phyloP scores from a whole-genome alignment of 495 filamentous ascomycete species.

The Penicillium robsamsonii region DNA sequence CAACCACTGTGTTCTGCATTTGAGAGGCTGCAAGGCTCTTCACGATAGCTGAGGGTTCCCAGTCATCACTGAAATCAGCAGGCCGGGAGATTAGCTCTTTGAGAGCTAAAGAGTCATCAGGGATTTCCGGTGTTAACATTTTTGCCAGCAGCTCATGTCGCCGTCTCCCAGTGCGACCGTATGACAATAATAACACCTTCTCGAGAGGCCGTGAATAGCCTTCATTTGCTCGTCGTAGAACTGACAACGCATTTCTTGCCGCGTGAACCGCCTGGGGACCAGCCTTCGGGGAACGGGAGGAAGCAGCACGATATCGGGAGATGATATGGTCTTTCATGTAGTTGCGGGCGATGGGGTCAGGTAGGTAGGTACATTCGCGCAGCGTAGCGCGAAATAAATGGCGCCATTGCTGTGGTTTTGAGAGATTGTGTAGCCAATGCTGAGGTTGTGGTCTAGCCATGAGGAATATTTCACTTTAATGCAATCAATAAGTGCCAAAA shows the following conservation, averaged over 20 bases:
- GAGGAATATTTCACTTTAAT: slow-evolving; percentile 7
- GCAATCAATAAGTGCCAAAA: not conserved
- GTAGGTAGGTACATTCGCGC: slow-evolving; percentile 82
- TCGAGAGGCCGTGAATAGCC: slow-evolving; percentile 62
- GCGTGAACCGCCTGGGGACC: slow-evolving; percentile 22
- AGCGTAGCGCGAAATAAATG: slow-evolving; percentile 75
- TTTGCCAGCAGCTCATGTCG: slow-evolving; percentile 58
- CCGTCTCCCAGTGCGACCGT: slow-evolving; percentile 71
- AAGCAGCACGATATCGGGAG: slow-evolving; percentile 50
- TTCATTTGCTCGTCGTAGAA: slow-evolving; percentile 58
- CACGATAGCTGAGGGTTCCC: slow-evolving; percentile 36
- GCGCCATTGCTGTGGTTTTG: slow-evolving; percentile 40
- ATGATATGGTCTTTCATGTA: slow-evolving; percentile 59
- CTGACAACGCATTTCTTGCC: slow-evolving; percentile 26
- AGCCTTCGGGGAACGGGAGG: slow-evolving; percentile 1
- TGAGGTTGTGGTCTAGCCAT: slow-evolving; percentile 28
- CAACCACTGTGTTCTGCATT: slow-evolving; percentile 24
- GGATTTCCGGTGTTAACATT: slow-evolving; percentile 41
- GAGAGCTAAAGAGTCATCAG: slow-evolving; percentile 29
- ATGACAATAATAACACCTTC: slow-evolving; percentile 62
- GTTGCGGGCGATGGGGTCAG: slow-evolving; percentile 63
- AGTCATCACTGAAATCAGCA: slow-evolving; percentile 29
- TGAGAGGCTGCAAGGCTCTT: slow-evolving; percentile 40
- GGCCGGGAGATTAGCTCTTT: slow-evolving; percentile 22
- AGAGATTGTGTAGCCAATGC: slow-evolving; percentile 20